Conservation (phyloP, 768 basidiomycete genomes). For the Leccinum subgranulosum region DNA sequence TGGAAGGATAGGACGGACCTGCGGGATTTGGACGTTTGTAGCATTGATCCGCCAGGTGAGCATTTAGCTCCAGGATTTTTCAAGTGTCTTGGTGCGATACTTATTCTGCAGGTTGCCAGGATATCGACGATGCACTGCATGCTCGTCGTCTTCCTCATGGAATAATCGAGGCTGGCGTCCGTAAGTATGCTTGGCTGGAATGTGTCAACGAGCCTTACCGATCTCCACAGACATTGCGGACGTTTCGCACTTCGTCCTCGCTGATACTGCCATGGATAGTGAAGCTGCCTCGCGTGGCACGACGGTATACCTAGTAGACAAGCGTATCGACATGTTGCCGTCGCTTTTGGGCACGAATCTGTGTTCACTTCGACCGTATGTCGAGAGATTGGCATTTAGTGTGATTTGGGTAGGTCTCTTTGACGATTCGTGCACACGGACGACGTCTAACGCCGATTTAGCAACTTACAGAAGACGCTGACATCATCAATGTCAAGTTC, state of each 20-base stretch:
- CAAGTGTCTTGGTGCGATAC: neutral
- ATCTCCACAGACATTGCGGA: slow-evolving; percentile 84
- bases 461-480: slow-evolving; percentile 87
- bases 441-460: slow-evolving; percentile 29
- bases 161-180: slow-evolving; percentile 95
- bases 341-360: slow-evolving; percentile 91
- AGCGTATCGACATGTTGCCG: slow-evolving; percentile 90
- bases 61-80: slow-evolving; percentile 1
- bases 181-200: slow-evolving; percentile 52
- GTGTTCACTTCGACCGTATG: slow-evolving; percentile 87
- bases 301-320: too few species aligned
- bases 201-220: neutral
- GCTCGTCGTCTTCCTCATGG: slow-evolving; percentile 85
- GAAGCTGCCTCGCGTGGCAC: slow-evolving; percentile 25
- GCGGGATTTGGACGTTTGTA: slow-evolving; percentile 82
- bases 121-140: slow-evolving; percentile 97
- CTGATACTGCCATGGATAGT: slow-evolving; percentile 93
- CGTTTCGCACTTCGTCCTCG: slow-evolving; percentile 91
- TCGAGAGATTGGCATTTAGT: slow-evolving; percentile 93
- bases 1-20: slow-evolving; percentile 91
- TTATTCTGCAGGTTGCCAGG: slow-evolving; percentile 74
- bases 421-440: neutral
- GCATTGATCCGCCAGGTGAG: slow-evolving; percentile 93
- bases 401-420: slow-evolving; percentile 77
- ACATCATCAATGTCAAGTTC: slow-evolving; percentile 88